Evolutionary conservation across 2,329 filamentous ascomycete species (phyloP).

Genomic region (Penicillium freii): DNA sequence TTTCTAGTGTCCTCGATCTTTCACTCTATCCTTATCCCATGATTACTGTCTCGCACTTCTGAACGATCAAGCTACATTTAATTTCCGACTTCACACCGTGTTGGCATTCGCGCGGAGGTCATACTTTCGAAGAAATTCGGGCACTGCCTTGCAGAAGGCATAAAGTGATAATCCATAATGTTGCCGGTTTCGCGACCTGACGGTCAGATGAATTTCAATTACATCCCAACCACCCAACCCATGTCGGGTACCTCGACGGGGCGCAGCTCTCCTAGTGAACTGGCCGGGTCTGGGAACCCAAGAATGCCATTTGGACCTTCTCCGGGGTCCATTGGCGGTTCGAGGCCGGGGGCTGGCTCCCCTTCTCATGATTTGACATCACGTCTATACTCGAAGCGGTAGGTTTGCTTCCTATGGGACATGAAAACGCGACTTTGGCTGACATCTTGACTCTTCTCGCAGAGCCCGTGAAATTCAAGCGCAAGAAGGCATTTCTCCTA

Average conservation of each 20-base stretch:
- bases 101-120: constrained; percentile 9
- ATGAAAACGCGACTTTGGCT: constrained; percentile 4
- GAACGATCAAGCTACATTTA: constrained; percentile 19
- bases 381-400: constrained; percentile 90
- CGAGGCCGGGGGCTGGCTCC: constrained; percentile 85
- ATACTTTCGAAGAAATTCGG: constrained; percentile 14
- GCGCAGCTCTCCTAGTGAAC: constrained; percentile 76
- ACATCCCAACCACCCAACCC: constrained; percentile 66
- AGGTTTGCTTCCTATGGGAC: constrained; percentile 41
- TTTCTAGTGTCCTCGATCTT: neutral
- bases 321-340: constrained; percentile 52
- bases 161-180: constrained; percentile 78
- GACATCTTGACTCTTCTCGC: constrained; percentile 13
- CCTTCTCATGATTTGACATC: constrained; percentile 87
- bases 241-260: constrained; percentile 77
- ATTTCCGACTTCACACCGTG: constrained; percentile 8
- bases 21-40: constrained; percentile 1
- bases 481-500: constrained; percentile 79
- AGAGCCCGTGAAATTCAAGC: constrained; percentile 96
- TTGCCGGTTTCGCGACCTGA: constrained; percentile 77
- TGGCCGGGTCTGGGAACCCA: constrained; percentile 60
- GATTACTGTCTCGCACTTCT: constrained; percentile 9
- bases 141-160: constrained; percentile 20
- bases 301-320: constrained; percentile 73
- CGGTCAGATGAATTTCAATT: constrained; percentile 78